Evolutionary conservation across 805 yeast species (phyloP), one percentile per base, ranked within the genome.

Genomic region (Yamadazyma takamatsuzukensis): DNA sequence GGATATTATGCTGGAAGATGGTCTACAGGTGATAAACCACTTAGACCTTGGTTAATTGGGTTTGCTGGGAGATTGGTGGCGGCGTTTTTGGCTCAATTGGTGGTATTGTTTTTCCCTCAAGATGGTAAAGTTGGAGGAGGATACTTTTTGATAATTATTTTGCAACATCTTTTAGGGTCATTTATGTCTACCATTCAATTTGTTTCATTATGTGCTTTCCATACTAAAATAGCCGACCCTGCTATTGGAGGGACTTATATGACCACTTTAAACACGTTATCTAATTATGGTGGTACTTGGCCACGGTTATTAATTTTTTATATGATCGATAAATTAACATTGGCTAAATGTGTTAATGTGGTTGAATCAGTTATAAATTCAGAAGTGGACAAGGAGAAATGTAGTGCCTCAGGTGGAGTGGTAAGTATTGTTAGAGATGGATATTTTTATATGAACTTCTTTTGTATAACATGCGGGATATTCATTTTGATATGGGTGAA

Each of bases 221-320:
- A 90, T 60, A 90, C 97, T 3, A 79, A 81, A 47, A 84, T 93
- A 34, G 96, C 98, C 2, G 98, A 93, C 54, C 97, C 98, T 0
- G 61, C 79, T 13, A 85, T 93, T 48, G 98, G 98, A 12, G 98
- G 98, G 2, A 93, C 98, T 0, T 93, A 93, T 56, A 90, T 93
- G 97, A 93, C 98, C 0, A 80, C 95, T 0, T 67, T 93, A 37
- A 93, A 93, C 58, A 93, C 98, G 0, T 67, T 93, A 29, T 78
- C 94, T 25, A 93, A 93, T 54, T 70, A 90, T 37, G 98, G 98
- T 15, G 98, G 98, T 8, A 93, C 94, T 27, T 93, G 98, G 98
- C 98, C 98, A 2, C 72, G 87, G 34, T 64, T 86, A n/a, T 64
- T 93, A 19, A 80, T 90, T 1, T 72, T 88, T 44, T 75, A 70